A percentile compares a stretch with the other conserved stretches of the same genome.
phyloP scores from a whole-genome alignment of 352 stramenopile species.

The Globisporangium yorkense region DNA sequence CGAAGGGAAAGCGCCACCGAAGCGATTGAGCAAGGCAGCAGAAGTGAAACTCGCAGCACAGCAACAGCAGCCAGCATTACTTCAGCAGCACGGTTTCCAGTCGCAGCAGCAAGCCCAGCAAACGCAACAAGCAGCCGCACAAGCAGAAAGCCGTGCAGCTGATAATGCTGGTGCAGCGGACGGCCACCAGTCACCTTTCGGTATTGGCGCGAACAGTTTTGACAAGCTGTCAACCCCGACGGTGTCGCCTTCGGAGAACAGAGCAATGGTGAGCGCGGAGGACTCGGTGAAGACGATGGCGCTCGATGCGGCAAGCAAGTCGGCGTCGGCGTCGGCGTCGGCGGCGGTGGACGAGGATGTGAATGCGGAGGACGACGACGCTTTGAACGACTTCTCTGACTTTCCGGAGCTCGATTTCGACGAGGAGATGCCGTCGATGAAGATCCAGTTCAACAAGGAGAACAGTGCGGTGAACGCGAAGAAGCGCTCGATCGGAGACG shows the following conservation, averaged over 20 bases:
- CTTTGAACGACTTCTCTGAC: constrained; percentile 69
- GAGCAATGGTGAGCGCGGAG: constrained; percentile 4
- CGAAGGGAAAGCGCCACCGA: constrained; percentile 4
- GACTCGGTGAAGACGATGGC: constrained; percentile 12
- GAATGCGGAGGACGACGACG: constrained; percentile 31
- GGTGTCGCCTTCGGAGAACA: constrained; percentile 10
- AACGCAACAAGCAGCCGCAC: not conserved
- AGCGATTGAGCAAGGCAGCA: constrained; percentile 9
- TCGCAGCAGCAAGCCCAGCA: not conserved
- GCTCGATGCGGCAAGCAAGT: constrained; percentile 8
- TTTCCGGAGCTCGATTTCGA: constrained; percentile 73
- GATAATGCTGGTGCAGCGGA: not conserved
- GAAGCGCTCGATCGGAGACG: constrained; percentile 62
- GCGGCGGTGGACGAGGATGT: not conserved
- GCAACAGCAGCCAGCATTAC: not conserved
- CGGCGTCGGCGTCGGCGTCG: not conserved
- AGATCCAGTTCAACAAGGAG: constrained; percentile 56
- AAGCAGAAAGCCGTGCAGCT: not conserved
- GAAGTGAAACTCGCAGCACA: constrained; percentile 11
- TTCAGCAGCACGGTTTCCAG: not conserved
- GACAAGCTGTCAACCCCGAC: constrained; percentile 17
- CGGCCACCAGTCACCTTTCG: constrained; percentile 13
- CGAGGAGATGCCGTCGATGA: constrained; percentile 43
- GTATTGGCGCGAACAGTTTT: constrained; percentile 1
- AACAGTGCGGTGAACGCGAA: constrained; percentile 47